Evolutionary conservation across 345 rosid genomes (phyloP).

Genomic region (Hibiscus mutabilis): DNA sequence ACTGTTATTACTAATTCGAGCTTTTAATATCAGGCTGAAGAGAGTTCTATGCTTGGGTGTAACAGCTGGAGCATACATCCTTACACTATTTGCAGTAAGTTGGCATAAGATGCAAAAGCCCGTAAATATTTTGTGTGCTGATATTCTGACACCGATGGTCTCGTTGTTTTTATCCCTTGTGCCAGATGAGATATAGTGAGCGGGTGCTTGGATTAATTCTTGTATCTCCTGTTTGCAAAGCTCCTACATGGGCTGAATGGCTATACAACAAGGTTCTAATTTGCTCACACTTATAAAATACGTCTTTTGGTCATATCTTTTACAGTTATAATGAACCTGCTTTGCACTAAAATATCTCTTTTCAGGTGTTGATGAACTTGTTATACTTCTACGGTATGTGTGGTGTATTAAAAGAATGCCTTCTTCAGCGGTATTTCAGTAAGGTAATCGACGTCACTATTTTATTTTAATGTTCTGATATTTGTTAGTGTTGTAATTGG

Average conservation of each 20-base stretch:
- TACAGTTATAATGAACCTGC: neutral
- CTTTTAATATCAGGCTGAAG: constrained; percentile 32
- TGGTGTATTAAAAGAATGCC: constrained; percentile 51
- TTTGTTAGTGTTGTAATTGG: neutral
- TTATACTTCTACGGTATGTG: constrained; percentile 65
- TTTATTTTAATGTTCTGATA: neutral
- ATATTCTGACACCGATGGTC: neutral
- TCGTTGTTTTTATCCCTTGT: constrained; percentile 10
- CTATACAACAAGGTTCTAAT: constrained; percentile 53
- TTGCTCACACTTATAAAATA: neutral
- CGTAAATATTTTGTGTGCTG: neutral
- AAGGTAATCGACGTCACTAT: constrained; percentile 29
- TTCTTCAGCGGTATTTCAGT: constrained; percentile 65
- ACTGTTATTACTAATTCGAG: neutral
- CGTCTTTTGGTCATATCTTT: neutral
- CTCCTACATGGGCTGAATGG: constrained; percentile 71
- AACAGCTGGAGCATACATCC: constrained; percentile 61
- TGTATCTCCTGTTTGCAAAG: constrained; percentile 60
- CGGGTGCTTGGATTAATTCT: constrained; percentile 55
- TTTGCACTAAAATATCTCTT: neutral
- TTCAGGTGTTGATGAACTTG: constrained; percentile 52
- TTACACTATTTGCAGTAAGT: constrained; percentile 59
- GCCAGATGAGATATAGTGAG: constrained; percentile 48
- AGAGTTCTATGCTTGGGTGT: constrained; percentile 59
- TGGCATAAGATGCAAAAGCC: neutral